phyloP scores from a whole-genome alignment of 108 stramenopile genomes.

The Skeletonema marinoi region DNA sequence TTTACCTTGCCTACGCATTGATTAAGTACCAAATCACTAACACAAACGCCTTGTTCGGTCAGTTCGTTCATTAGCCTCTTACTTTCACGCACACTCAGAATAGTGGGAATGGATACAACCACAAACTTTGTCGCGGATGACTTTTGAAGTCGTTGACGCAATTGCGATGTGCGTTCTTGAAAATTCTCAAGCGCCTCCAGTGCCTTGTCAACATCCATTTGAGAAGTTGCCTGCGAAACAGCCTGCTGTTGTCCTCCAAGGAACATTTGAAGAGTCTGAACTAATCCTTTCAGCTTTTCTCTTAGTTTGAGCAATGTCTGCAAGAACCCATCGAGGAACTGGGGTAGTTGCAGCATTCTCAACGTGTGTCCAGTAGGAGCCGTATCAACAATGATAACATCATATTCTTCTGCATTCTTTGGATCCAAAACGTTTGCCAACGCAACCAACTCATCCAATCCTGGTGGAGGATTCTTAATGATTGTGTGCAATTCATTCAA shows the following conservation, averaged over 20 bases:
- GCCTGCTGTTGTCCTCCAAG: conserved; percentile 56
- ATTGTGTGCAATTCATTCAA: conserved; percentile 77
- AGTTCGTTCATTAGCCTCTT: conserved; percentile 78
- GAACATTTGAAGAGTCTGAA: conserved; percentile 72
- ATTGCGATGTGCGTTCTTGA: conserved; percentile 55
- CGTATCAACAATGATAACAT: conserved; percentile 91
- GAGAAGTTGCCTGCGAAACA: conserved; percentile 11
- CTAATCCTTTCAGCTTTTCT: conserved; percentile 70
- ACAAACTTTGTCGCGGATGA: conserved; percentile 69
- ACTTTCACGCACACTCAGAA: conserved; percentile 81
- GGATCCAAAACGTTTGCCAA: conserved; percentile 84
- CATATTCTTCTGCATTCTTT: conserved; percentile 65
- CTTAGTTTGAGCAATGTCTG: conserved; percentile 79
- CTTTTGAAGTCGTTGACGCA: conserved; percentile 59
- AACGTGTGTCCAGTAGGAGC: conserved; percentile 94
- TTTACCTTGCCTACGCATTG: conserved; percentile 67
- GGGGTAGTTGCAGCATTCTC: conserved; percentile 84
- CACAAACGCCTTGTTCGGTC: conserved; percentile 62
- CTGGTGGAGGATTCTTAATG: conserved; percentile 93
- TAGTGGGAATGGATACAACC: conserved; percentile 93
- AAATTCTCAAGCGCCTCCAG: conserved; percentile 72
- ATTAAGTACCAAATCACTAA: conserved; percentile 82
- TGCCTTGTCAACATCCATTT: conserved; percentile 74
- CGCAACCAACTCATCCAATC: conserved; percentile 93
- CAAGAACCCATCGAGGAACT: conserved; percentile 86